phyloP scores from a whole-genome alignment of 1,139 yeast genomes.

The Candida smagusa region DNA sequence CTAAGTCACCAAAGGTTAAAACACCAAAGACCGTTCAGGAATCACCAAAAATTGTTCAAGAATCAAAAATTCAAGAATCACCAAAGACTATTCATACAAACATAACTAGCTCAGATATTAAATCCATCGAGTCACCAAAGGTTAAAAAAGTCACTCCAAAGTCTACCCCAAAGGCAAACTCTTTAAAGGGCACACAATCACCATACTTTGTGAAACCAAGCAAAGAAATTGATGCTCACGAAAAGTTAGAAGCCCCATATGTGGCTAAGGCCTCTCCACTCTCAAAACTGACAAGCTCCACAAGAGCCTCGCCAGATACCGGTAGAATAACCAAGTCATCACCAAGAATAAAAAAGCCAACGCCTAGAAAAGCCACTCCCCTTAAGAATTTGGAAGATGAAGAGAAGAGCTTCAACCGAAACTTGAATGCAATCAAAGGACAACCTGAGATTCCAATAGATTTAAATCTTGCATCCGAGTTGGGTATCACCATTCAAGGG shows the following conservation, averaged over 20 bases:
- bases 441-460: conserved; percentile 9
- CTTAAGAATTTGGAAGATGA: conserved; percentile 18
- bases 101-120: neutral
- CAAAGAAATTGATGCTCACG: no score
- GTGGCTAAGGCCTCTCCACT: neutral
- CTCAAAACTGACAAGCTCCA: neutral
- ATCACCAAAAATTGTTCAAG: conserved; percentile 5
- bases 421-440: conserved; percentile 16
- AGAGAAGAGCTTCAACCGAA: conserved; percentile 21
- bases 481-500: conserved; percentile 29
- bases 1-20: conserved; percentile 5
- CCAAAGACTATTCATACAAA: neutral
- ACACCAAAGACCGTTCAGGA: conserved; percentile 6
- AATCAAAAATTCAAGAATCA: conserved; percentile 1
- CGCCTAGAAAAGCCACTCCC: conserved; percentile 1
- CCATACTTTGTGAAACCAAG: neutral
- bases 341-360: conserved; percentile 3
- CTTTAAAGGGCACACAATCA: neutral
- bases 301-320: conserved; percentile 1
- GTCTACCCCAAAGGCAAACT: neutral
- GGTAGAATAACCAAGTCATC: neutral
- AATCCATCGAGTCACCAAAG: conserved; percentile 1
- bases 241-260: no score
- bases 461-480: conserved; percentile 21
- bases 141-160: conserved; percentile 1